Base-by-base conservation (phyloP, 225 moss, liverwort and hornwort species). In the Antitrichia curtipendula region DNA sequence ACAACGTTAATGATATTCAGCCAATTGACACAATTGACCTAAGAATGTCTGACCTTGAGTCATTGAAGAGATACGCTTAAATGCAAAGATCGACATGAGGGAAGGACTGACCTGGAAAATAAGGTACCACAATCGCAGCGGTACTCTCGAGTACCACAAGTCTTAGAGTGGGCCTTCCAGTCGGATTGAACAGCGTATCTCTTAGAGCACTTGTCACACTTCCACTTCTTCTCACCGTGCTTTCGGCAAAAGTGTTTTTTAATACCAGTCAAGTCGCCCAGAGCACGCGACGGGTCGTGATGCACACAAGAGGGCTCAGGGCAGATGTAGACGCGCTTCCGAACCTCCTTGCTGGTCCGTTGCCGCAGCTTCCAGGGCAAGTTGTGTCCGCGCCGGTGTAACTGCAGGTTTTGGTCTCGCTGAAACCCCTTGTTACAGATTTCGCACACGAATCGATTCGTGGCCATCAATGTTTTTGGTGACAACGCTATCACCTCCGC, bases 151-250 rank as follows among this genome's bases (percentile, higher is more conserved):
- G 98, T 99, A 91, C 98, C 98, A 79, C 97, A 99, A 79, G 98
- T 99, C 91, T 99, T 99, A 53, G 95, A 96, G 91, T 99, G 98
- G 86, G 98, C 98, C 90, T 99, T 99, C 97, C 97, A 99, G 90
- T 99, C 97, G 87, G 98, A 99, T 91, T 97, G 93, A 90, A 99
- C 98, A 88, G 98, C 98, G 92, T 99, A 99, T 93, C 96, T 97
- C 94, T 97, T 99, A 56, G 95, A 95, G 91, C 98, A 99, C 93
- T 99, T 99, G 89, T 98, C 98, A 93, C 98, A 98, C 90, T 96
- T 94, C 97, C 98, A 99, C 92, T 97, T 99, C 90, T 99, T 99
- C 93, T 99, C 98, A 81, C 98, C 98, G 92, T 99, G 98, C 95
- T 99, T 99, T 91, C 98, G 93, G 92, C 98, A 97, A 88, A 99